Base-by-base conservation (phyloP, 2,329 filamentous ascomycete species). In the Microascus cirrosus region DNA sequence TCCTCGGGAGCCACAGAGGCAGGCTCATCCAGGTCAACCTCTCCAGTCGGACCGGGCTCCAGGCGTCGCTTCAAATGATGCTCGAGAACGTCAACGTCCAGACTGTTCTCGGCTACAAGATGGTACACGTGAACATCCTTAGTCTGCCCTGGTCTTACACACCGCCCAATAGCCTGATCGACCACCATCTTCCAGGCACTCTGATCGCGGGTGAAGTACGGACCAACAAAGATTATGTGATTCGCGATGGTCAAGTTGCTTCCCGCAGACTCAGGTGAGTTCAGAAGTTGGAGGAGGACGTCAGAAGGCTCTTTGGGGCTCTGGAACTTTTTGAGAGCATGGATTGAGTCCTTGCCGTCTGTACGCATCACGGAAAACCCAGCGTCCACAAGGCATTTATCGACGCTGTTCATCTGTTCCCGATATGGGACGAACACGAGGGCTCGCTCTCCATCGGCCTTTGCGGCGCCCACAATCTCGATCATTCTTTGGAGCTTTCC, bases 231-330 rank as follows among this genome's bases (percentile, higher is more conserved):
- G 50, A 77, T 67, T 54, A 76, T 64, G 57, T 76, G 74, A 58
- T 72, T 75, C 1, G 74, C 74, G 24, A 69, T 65, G 12, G 70
- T 69, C 13, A 75, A 63, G 59, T 77, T 76, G 25, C 68, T 70
- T 0, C 74, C 74, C 0, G 74, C 71, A 2, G 73, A 70, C 34
- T 73, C 68, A 3, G 67, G 64, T 10, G 67, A 68, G 62, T 70
- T 71, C 36, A 75, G 67, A 35, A 68, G 68, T 55, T 76, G 66
- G 4, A 77, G 60, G 20, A 74, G 64, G 1, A 75, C 66, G 35
- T 55, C 13, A 20, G 34, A 34, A 10, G 15, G 32, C 28, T 32
- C 4, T 8, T 32, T 4, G 13, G 57, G 59, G 3, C 42, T 22
- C 36, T 62, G 60, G 51, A 62, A 62, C 8, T 8, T 53, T 35